A percentile compares a stretch with the other conserved stretches of the same genome.
phyloP scores from a whole-genome alignment of 2,329 filamentous ascomycete species.

The Verticillium klebahnii region DNA sequence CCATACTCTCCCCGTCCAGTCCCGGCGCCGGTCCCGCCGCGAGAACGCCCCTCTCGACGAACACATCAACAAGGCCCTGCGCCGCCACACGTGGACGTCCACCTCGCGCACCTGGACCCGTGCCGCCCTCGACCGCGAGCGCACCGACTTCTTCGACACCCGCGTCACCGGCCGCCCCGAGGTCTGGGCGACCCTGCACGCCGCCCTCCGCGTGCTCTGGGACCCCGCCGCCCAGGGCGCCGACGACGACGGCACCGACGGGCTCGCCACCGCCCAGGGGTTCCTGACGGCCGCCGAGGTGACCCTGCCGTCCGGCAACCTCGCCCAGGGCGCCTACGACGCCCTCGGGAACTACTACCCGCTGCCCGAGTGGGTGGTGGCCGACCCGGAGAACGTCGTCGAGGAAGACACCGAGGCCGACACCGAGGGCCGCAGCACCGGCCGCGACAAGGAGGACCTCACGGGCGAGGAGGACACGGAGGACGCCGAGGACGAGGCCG shows the following conservation, averaged over 20 bases:
- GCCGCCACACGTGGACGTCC: constrained; percentile 61
- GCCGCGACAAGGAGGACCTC: constrained; percentile 15
- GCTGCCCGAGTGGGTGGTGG: constrained; percentile 63
- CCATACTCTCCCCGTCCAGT: constrained; percentile 2
- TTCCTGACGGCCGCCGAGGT: constrained; percentile 76
- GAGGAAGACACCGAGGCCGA: constrained; percentile 39
- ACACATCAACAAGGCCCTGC: constrained; percentile 67
- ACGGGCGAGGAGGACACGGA: constrained; percentile 16
- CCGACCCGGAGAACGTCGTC: constrained; percentile 56
- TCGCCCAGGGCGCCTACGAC: constrained; percentile 70
- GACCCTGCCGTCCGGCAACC: constrained; percentile 67
- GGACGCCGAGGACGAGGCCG: constrained; percentile 29
- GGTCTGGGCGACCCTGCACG: constrained; percentile 72
- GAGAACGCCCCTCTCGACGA: constrained; percentile 46
- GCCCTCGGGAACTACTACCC: constrained; percentile 65
- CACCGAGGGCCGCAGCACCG: constrained; percentile 21
- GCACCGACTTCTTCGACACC: constrained; percentile 86
- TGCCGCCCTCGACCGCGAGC: constrained; percentile 63
- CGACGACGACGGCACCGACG: constrained; percentile 31
- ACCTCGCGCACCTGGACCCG: constrained; percentile 65
- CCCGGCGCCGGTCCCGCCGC: constrained; percentile 25
- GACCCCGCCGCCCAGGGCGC: constrained; percentile 38
- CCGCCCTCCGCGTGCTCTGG: constrained; percentile 65
- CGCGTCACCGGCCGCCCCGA: constrained; percentile 72
- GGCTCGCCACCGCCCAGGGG: constrained; percentile 66